Evolutionary conservation across 768 basidiomycete genomes (phyloP).

Genomic region (Lactarius tabidus): DNA sequence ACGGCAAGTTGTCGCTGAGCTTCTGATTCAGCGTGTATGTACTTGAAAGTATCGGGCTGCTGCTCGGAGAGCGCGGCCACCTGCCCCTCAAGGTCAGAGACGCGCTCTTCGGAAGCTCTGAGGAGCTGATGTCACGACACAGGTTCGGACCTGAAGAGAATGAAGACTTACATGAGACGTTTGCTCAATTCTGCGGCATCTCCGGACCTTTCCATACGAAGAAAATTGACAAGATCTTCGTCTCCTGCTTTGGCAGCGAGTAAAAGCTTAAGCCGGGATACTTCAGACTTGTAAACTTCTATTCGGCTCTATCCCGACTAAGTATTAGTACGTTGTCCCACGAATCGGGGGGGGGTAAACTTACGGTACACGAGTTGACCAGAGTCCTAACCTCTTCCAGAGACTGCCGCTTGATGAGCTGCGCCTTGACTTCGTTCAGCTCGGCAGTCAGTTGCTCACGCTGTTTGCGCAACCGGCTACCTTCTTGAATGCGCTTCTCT

Average conservation of each 20-base stretch:
- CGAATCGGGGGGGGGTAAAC: background rate
- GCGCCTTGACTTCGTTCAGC: conserved; percentile 24
- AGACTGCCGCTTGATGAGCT: conserved; percentile 22
- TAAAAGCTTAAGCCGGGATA: conserved; percentile 64
- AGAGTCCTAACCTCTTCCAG: conserved; percentile 20
- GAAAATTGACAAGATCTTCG: conserved; percentile 68
- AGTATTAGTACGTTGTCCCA: background rate
- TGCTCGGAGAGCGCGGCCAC: conserved; percentile 43
- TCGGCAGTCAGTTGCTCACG: conserved; percentile 25
- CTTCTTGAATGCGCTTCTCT: conserved; percentile 23
- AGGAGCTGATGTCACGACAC: conserved; percentile 4
- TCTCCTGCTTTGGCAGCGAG: conserved; percentile 72
- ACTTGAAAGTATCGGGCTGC: conserved; percentile 50
- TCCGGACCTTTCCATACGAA: conserved; percentile 53
- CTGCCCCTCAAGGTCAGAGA: conserved; percentile 49
- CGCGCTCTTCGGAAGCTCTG: conserved; percentile 53
- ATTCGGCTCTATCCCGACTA: conserved; percentile 60
- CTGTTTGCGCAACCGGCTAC: conserved; percentile 22
- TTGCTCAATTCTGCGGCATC: conserved; percentile 47
- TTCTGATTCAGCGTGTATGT: conserved; percentile 48
- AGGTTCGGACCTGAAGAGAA: background rate
- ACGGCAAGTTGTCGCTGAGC: conserved; percentile 46
- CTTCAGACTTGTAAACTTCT: conserved; percentile 62
- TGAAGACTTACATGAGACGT: conserved; percentile 48
- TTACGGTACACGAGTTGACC: conserved; percentile 17